Conservation (phyloP, 345 rosid genomes). For the Populus pruinosa region DNA sequence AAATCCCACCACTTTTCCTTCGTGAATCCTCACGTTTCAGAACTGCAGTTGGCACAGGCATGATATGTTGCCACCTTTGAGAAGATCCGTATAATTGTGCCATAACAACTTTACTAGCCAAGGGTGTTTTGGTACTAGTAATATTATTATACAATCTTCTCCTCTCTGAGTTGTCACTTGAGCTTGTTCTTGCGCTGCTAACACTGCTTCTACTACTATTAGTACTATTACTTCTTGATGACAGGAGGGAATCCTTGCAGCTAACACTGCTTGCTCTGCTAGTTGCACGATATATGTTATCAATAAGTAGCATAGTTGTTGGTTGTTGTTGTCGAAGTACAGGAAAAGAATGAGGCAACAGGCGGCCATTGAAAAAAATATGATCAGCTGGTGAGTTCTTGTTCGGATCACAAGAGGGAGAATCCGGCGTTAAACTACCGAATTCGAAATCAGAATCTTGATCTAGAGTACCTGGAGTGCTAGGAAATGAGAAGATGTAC, state of each 20-base stretch:
- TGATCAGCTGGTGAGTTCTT: conserved; percentile 78
- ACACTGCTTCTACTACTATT: conserved; percentile 66
- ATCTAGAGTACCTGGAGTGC: conserved; percentile 28
- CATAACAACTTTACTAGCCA: conserved; percentile 48
- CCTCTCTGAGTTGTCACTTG: conserved; percentile 40
- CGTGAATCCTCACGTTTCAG: conserved; percentile 52
- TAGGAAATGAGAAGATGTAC: conserved; percentile 42
- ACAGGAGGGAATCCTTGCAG: conserved; percentile 51
- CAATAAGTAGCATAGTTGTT: background rate
- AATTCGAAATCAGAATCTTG: conserved; percentile 63
- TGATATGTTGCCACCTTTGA: conserved; percentile 69
- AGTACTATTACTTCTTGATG: conserved; percentile 61
- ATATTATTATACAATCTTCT: conserved; percentile 15
- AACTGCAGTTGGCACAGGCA: conserved; percentile 33
- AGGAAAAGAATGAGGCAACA: conserved; percentile 74
- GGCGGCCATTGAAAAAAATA: conserved; percentile 72
- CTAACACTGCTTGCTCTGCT: conserved; percentile 55
- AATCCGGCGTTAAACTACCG: conserved; percentile 56
- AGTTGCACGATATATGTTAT: conserved; percentile 17
- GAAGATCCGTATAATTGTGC: conserved; percentile 58
- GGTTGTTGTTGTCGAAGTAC: conserved; percentile 8
- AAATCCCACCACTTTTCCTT: conserved; percentile 18
- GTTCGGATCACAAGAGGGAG: conserved; percentile 46
- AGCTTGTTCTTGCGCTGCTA: conserved; percentile 66
- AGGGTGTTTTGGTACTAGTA: conserved; percentile 7